Evolutionary conservation across 2,329 filamentous ascomycete species (phyloP).

Genomic region (Talaromyces verruculosus): DNA sequence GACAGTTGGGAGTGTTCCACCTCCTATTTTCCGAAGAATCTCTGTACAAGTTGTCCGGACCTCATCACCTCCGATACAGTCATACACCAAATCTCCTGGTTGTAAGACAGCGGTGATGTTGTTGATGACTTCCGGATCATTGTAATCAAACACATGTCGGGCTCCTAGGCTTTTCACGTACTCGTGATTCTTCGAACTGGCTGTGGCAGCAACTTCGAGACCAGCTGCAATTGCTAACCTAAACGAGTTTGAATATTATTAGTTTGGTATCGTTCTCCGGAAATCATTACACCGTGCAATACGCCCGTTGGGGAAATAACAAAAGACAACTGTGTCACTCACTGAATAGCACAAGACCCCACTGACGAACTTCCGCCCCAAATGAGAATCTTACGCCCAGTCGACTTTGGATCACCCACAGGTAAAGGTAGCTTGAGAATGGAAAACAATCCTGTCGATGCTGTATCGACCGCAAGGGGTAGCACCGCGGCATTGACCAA

Average conservation of each 20-base stretch:
- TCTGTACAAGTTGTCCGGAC: conserved; percentile 28
- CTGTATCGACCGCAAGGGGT: conserved; percentile 35
- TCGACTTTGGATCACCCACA: conserved; percentile 22
- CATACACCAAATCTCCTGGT: conserved; percentile 9
- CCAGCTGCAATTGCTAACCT: conserved; percentile 36
- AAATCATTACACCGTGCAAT: neutral
- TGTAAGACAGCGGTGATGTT: conserved; percentile 31
- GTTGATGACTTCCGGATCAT: conserved; percentile 36
- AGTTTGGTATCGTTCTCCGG: neutral
- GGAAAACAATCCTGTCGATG: conserved; percentile 35
- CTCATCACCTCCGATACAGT: conserved; percentile 33
- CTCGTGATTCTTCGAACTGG: conserved; percentile 35
- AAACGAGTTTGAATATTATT: neutral
- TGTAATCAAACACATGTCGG: conserved; percentile 43
- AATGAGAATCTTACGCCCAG: conserved; percentile 36
- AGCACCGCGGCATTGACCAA: conserved; percentile 44
- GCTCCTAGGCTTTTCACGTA: conserved; percentile 38
- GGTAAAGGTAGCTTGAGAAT: conserved; percentile 35
- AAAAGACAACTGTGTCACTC: conserved; percentile 30
- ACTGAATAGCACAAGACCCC: conserved; percentile 20
- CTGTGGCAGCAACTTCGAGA: conserved; percentile 39
- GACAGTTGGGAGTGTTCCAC: conserved; percentile 15
- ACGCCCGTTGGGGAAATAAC: neutral
- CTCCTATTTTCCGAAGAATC: conserved; percentile 7
- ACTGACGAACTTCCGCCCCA: conserved; percentile 44